phyloP scores from a whole-genome alignment of 257 asterid genomes.

The Capsicum rhomboideum region DNA sequence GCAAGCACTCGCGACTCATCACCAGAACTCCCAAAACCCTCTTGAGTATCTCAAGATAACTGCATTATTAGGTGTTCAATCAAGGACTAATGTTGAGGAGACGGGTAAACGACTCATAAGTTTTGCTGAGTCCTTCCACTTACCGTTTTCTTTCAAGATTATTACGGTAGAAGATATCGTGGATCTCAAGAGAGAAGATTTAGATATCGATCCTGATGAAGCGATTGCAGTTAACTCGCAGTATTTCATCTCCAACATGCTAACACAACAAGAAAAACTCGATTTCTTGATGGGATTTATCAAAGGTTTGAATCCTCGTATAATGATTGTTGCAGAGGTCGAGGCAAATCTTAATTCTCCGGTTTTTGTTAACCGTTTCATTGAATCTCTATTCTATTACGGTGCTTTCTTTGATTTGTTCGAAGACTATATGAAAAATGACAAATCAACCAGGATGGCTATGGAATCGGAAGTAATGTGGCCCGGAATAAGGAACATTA shows the following conservation, averaged over 20 bases:
- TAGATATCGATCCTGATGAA: constrained; percentile 32
- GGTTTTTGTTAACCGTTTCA: constrained; percentile 16
- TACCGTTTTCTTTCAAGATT: constrained; percentile 27
- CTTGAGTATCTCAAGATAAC: constrained; percentile 46
- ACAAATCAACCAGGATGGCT: constrained; percentile 3
- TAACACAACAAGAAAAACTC: constrained; percentile 23
- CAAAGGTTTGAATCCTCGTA: constrained; percentile 5
- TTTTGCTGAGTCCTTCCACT: constrained; percentile 38
- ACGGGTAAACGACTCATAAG: constrained; percentile 32
- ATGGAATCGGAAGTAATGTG: constrained; percentile 14
- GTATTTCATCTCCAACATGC: constrained; percentile 20
- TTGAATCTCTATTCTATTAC: constrained; percentile 20
- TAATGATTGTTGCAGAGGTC: constrained; percentile 10
- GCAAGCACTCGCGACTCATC: constrained; percentile 46
- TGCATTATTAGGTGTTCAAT: constrained; percentile 24
- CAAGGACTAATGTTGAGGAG: constrained; percentile 33
- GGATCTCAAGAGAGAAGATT: constrained; percentile 15
- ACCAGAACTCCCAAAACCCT: constrained; percentile 1
- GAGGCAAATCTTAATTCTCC: constrained; percentile 20
- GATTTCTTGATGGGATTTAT: constrained; percentile 28
- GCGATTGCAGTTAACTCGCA: constrained; percentile 32
- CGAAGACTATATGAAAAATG: constrained; percentile 14
- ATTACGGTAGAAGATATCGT: constrained; percentile 29
- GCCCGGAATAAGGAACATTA: constrained; percentile 8
- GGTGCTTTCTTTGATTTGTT: constrained; percentile 24